phyloP scores from a whole-genome alignment of 1,284 basidiomycete genomes.

The Xerocomus nothofagi region DNA sequence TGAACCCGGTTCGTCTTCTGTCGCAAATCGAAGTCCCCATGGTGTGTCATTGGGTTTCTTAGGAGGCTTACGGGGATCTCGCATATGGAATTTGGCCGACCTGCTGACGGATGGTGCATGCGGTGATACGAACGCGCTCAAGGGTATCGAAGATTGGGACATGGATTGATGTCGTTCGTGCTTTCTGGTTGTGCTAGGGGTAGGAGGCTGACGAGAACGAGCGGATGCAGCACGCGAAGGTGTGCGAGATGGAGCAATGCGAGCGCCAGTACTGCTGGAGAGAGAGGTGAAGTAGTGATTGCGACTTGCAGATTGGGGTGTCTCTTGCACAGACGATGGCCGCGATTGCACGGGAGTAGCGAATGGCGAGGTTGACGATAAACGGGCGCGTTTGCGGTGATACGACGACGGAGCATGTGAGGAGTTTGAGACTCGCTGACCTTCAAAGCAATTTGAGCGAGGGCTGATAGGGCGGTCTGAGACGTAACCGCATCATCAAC shows the following conservation, averaged over 20 bases:
- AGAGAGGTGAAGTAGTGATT: constrained; percentile 49
- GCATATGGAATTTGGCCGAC: constrained; percentile 69
- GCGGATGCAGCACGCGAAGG: constrained; percentile 41
- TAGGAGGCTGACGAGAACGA: constrained; percentile 36
- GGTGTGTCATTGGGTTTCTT: constrained; percentile 52
- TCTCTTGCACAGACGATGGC: constrained; percentile 36
- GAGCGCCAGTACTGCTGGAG: constrained; percentile 50
- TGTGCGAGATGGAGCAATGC: constrained; percentile 35
- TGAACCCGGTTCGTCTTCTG: constrained; percentile 57
- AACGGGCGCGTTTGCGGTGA: constrained; percentile 63
- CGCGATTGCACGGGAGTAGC: constrained; percentile 36
- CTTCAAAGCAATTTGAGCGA: constrained; percentile 29
- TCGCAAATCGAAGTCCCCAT: constrained; percentile 56
- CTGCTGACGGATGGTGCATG: constrained; percentile 65
- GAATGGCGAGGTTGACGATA: constrained; percentile 48
- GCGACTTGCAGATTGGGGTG: constrained; percentile 29
- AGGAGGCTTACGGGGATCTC: constrained; percentile 68
- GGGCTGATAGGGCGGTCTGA: constrained; percentile 21
- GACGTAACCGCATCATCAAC: constrained; percentile 19
- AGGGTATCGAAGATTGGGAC: constrained; percentile 69
- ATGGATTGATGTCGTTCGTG: constrained; percentile 50
- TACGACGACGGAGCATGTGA: constrained; percentile 65
- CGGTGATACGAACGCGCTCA: constrained; percentile 71
- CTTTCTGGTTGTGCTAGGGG: constrained; percentile 25
- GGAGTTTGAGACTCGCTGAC: constrained; percentile 38